Evolutionary conservation across 768 basidiomycete species (phyloP).

Genomic region (Amanita molliuscula): DNA sequence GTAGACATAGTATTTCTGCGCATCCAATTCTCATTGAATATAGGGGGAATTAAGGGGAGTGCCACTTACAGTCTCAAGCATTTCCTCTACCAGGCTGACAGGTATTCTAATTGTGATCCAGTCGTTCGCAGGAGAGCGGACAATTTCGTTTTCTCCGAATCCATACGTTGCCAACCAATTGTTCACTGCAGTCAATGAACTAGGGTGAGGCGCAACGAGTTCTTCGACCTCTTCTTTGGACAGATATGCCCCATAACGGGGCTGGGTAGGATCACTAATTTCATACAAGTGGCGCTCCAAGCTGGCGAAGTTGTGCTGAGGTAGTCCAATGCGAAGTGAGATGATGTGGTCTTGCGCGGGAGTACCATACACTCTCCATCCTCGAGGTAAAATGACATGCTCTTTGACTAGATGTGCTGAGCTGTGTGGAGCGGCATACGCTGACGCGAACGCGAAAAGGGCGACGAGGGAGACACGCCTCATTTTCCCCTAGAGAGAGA

Average conservation of each 20-base stretch:
- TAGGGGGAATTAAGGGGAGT: background rate
- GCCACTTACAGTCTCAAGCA: slow-evolving; percentile 55
- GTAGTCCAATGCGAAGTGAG: slow-evolving; percentile 46
- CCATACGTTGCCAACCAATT: slow-evolving; percentile 55
- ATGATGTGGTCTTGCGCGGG: slow-evolving; percentile 38
- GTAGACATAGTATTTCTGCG: slow-evolving; percentile 55
- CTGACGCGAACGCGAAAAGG: slow-evolving; percentile 13
- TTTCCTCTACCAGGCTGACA: slow-evolving; percentile 49
- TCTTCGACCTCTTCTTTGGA: slow-evolving; percentile 57
- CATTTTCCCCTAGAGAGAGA: background rate
- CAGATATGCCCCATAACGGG: slow-evolving; percentile 44
- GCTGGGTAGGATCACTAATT: slow-evolving; percentile 46
- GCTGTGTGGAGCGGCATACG: slow-evolving; percentile 11
- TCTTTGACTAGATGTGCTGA: slow-evolving; percentile 34
- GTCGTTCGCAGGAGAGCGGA: slow-evolving; percentile 55
- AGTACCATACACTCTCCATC: slow-evolving; percentile 33
- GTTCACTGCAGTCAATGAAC: slow-evolving; percentile 42
- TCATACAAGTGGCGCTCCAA: slow-evolving; percentile 45
- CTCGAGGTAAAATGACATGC: slow-evolving; percentile 23
- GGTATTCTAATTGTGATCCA: slow-evolving; percentile 57
- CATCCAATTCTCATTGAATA: background rate
- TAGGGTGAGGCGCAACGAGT: slow-evolving; percentile 46
- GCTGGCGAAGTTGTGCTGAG: slow-evolving; percentile 37
- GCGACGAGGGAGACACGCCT: background rate
- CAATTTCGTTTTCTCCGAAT: slow-evolving; percentile 32